A percentile compares a stretch with the other conserved stretches of the same genome.
Conservation (phyloP, 2,329 filamentous ascomycete genomes). For the Nothophoma quercina region DNA sequence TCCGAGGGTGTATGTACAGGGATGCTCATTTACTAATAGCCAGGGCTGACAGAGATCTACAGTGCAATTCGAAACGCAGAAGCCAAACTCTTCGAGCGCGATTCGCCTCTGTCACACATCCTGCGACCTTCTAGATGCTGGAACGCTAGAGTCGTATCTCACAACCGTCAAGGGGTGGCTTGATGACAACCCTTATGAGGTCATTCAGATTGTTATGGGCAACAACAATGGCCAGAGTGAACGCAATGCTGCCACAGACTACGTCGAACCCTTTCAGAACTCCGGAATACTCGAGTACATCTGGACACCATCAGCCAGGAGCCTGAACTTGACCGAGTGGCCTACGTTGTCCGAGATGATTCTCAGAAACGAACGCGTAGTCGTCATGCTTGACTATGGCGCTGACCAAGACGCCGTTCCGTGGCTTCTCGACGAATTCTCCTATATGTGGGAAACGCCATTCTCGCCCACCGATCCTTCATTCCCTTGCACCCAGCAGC, state of each 20-base stretch:
- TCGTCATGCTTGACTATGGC: constrained; percentile 47
- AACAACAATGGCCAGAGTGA: constrained; percentile 65
- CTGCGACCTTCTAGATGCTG: constrained; percentile 82
- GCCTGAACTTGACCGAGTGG: constrained; percentile 79
- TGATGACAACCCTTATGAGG: constrained; percentile 78
- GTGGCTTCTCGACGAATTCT: constrained; percentile 88
- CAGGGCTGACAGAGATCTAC: not conserved
- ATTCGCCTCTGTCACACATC: constrained; percentile 78
- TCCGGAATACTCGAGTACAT: constrained; percentile 76
- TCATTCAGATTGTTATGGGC: constrained; percentile 84
- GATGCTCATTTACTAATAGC: not conserved
- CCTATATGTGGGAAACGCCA: constrained; percentile 88
- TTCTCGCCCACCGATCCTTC: constrained; percentile 74
- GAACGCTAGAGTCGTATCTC: constrained; percentile 78
- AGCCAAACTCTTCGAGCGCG: constrained; percentile 65
- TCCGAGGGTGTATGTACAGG: constrained; percentile 43
- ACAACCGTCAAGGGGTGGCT: constrained; percentile 76
- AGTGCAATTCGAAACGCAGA: constrained; percentile 69
- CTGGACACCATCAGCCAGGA: constrained; percentile 74
- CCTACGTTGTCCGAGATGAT: constrained; percentile 74
- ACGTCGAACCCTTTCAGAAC: constrained; percentile 71
- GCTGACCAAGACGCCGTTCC: constrained; percentile 80
- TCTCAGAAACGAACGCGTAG: constrained; percentile 38
- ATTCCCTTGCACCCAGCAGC: constrained; percentile 81
- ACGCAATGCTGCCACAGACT: constrained; percentile 70